Evolutionary conservation across 1,284 basidiomycete genomes (phyloP).

Genomic region (Cronartium quercuum): DNA sequence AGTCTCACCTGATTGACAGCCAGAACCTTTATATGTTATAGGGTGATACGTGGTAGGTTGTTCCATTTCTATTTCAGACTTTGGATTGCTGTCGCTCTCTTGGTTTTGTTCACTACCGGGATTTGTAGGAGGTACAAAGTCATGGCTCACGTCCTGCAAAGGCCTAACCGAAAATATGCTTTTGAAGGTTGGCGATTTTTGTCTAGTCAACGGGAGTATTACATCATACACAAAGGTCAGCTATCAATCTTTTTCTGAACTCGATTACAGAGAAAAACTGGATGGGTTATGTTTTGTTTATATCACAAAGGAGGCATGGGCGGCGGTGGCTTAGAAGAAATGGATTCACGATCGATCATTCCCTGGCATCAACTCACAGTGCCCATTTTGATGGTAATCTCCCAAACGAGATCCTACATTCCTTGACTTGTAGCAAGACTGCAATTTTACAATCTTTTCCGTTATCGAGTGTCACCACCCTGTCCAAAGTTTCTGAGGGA

Average conservation of each 20-base stretch:
- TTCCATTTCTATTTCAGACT: not conserved
- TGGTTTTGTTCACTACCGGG: not conserved
- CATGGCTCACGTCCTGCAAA: not conserved
- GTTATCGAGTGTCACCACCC: conserved; percentile 3
- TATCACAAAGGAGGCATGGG: no score
- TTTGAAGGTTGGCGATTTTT: conserved; percentile 1
- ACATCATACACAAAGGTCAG: not conserved
- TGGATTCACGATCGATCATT: not conserved
- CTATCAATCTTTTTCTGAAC: no score
- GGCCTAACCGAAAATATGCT: not conserved
- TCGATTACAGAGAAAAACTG: no score
- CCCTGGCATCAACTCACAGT: not conserved
- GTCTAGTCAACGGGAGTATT: not conserved
- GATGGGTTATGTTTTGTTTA: no score
- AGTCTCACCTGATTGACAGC: not conserved
- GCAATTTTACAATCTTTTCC: conserved; percentile 2
- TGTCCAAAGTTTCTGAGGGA: not conserved
- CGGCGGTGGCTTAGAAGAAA: no score
- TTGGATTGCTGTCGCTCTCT: not conserved
- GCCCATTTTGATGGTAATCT: not conserved
- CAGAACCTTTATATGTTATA: not conserved
- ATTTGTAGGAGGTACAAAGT: not conserved
- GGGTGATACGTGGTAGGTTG: not conserved
- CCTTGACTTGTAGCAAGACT: not conserved
- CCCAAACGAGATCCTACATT: not conserved